These are phyloP conservation scores for Globisporangium echinulatum DNA, from an alignment of 352 stramenopile species.

Conservation along the genomic window DNA sequence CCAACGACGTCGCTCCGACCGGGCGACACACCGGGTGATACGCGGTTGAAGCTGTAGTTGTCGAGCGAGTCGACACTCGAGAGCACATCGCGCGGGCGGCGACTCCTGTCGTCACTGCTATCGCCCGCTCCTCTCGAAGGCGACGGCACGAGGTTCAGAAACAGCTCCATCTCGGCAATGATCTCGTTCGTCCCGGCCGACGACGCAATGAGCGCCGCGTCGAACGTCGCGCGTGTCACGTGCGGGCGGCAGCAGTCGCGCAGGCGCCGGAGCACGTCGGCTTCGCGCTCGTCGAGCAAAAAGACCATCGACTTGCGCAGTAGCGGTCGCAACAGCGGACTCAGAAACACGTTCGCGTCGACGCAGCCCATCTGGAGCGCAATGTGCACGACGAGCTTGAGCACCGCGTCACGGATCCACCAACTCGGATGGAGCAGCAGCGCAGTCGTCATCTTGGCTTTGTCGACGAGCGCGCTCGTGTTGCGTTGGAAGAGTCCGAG, in stretches of 20 bases:
- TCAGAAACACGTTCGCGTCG: conserved; percentile 90
- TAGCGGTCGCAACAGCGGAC: conserved; percentile 85
- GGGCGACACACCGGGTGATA: conserved; percentile 2
- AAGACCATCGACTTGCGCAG: conserved; percentile 84
- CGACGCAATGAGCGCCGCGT: conserved; percentile 66
- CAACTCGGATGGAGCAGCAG: conserved; percentile 85
- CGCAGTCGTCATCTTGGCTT: conserved; percentile 75
- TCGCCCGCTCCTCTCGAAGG: conserved; percentile 8
- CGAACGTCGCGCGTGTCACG: conserved; percentile 82
- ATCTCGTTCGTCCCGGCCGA: conserved; percentile 42
- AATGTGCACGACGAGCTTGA: conserved; percentile 85
- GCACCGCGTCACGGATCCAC: conserved; percentile 81
- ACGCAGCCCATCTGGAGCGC: conserved; percentile 83
- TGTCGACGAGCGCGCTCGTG: conserved; percentile 74
- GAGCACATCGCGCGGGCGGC: conserved; percentile 36
- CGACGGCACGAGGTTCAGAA: conserved; percentile 17
- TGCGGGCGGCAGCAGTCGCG: conserved; percentile 55
- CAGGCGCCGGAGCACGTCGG: conserved; percentile 44
- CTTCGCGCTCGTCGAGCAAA: conserved; percentile 50
- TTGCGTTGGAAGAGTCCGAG: conserved; percentile 90
- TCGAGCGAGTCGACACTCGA: conserved; percentile 70
- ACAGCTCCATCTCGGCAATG: conserved; percentile 48
- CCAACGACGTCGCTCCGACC: neutral
- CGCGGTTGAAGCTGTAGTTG: conserved; percentile 30
- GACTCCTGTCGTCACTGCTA: conserved; percentile 15